Evolutionary conservation across 2,329 filamentous ascomycete species (phyloP), one percentile per base, ranked within the genome.

Genomic region (Penicillium sp.): DNA sequence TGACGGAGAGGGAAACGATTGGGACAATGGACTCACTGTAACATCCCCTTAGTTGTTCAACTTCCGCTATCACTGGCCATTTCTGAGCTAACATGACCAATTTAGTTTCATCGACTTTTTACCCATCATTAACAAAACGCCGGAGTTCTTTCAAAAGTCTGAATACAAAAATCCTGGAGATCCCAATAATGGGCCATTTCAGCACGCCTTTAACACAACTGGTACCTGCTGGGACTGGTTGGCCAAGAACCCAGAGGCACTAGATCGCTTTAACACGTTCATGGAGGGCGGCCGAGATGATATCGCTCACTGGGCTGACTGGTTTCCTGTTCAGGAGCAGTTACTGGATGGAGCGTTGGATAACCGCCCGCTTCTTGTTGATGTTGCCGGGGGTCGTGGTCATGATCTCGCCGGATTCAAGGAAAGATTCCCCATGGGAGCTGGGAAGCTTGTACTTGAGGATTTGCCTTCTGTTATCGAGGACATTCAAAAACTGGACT

Each of bases 101-200:
- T 43, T 18, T 27, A 37, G 53, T 0, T 55, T 55, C 48, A n/a
- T 29, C 6, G 53, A 55, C 7, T 57, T 63, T 20, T 37, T 60
- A 6, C 61, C 63, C 1, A 20, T 45, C 7, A 49, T 63, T 33
- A 57, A 58, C 25, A 62, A 66, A 27, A 58, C 61, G 4, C 62
- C 62, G 8, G 58, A 60, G 43, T 65, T 53, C 40, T 53, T 65
- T 33, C 12, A 49, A 20, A 31, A 20, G 15, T 57, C 53, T 14
- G 35, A 46, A 29, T 64, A 61, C 35, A 26, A 37, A 4, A 64
- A 59, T 37, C 59, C 61, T n/a, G 59, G 53, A 23, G 59, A 64
- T n/a, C 58, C 59, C 4, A 27, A 51, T 2, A 46, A 37, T 22
- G 54, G 51, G 6, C 55, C 61, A 4, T 43, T 64, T 4, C 60